phyloP scores from a whole-genome alignment of 306 rosid genomes.

The Adenanthera pavonina region DNA sequence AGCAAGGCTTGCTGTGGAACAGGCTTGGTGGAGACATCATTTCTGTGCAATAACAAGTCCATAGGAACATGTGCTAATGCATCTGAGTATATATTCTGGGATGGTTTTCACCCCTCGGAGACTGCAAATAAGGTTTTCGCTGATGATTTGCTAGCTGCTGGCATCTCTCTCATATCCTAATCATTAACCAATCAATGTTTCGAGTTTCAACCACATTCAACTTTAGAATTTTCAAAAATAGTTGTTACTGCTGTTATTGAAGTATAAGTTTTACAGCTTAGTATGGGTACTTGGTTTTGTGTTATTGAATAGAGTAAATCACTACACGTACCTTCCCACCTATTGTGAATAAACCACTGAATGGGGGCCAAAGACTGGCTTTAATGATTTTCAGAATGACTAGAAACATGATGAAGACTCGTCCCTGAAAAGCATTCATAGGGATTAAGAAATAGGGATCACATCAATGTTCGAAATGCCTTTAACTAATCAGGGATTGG shows the following conservation, averaged over 20 bases:
- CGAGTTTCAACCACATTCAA: not conserved
- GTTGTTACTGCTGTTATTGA: not conserved
- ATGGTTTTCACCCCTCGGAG: conserved; percentile 73
- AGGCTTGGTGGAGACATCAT: conserved; percentile 64
- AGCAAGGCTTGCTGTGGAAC: conserved; percentile 78
- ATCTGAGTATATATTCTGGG: conserved; percentile 79
- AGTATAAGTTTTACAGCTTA: not conserved
- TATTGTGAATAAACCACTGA: not conserved
- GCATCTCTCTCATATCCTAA: conserved; percentile 59
- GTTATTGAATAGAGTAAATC: conserved; percentile 10
- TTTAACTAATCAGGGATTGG: not conserved
- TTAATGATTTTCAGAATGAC: not conserved
- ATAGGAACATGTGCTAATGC: conserved; percentile 81
- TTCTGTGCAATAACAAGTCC: conserved; percentile 62
- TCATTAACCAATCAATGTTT: not conserved
- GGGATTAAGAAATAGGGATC: not conserved
- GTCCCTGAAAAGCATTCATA: not conserved
- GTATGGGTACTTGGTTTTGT: not conserved
- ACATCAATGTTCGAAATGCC: not conserved
- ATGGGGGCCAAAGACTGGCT: not conserved
- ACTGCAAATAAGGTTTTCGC: conserved; percentile 64
- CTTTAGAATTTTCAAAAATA: conserved; percentile 1
- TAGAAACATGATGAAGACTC: not conserved
- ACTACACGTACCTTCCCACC: not conserved
- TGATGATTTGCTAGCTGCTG: conserved; percentile 42